phyloP scores from a whole-genome alignment of 108 stramenopile genomes.

The Nitzschia sp. region DNA sequence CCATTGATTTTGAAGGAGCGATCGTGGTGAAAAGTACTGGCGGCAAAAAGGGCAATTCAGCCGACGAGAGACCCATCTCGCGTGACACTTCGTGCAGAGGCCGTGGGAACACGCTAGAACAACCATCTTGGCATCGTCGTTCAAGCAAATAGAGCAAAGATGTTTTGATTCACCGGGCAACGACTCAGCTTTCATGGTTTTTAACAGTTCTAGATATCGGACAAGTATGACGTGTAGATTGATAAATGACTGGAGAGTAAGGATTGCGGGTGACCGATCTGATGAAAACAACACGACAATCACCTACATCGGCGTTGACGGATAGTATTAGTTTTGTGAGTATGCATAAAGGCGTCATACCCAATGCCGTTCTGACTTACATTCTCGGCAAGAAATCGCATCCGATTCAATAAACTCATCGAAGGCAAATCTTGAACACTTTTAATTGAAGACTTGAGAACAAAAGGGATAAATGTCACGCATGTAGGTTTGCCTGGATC shows the following conservation, averaged over 20 bases:
- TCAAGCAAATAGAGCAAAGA: conserved; percentile 27
- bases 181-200: neutral
- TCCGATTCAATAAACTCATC: neutral
- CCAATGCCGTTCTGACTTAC: too few species aligned
- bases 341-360: too few species aligned
- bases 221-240: neutral
- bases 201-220: neutral
- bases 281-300: neutral
- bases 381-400: conserved; percentile 16
- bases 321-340: too few species aligned
- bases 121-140: conserved; percentile 2
- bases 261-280: neutral
- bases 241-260: neutral
- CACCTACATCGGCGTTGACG: too few species aligned
- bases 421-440: neutral
- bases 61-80: conserved; percentile 23
- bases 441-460: neutral
- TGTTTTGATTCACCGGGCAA: neutral
- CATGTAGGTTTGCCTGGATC: neutral
- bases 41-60: conserved; percentile 36
- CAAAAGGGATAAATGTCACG: neutral
- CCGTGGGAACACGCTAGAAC: conserved; percentile 23
- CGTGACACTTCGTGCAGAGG: conserved; percentile 23
- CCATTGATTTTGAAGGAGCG: neutral
- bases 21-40: neutral